Conservation (phyloP, 1,284 basidiomycete genomes). For the Trichosporon sp. region DNA sequence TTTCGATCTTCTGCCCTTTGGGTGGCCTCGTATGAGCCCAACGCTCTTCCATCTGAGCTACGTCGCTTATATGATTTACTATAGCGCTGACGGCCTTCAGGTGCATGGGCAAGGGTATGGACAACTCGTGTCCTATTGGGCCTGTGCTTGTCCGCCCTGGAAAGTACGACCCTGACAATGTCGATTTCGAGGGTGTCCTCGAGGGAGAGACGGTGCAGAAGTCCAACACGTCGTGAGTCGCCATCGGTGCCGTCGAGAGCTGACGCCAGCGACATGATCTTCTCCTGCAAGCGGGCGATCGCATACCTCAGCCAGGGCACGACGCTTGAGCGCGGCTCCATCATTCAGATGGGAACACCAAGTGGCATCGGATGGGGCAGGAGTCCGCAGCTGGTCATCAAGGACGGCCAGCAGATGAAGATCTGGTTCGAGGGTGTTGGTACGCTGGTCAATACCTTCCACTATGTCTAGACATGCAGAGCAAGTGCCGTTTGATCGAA, state of each 20-base stretch:
- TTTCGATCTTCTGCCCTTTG: no score
- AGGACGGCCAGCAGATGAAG: slow-evolving; percentile 46
- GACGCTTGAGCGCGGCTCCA: slow-evolving; percentile 70
- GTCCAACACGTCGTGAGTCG: slow-evolving; percentile 18
- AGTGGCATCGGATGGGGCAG: slow-evolving; percentile 45
- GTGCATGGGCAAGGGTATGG: slow-evolving; percentile 45
- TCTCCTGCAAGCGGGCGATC: slow-evolving; percentile 47
- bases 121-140: slow-evolving; percentile 48
- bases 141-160: slow-evolving; percentile 36
- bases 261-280: slow-evolving; percentile 45
- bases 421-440: slow-evolving; percentile 48
- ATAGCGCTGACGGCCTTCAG: no score
- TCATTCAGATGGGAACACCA: slow-evolving; percentile 62
- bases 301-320: slow-evolving; percentile 77
- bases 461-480: slow-evolving; percentile 1
- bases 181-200: slow-evolving; percentile 19
- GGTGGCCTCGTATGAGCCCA: no score
- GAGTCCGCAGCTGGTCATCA: slow-evolving; percentile 34
- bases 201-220: slow-evolving; percentile 20
- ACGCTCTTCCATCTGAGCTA: background rate
- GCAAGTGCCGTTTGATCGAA: no score
- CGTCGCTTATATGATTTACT: no score
- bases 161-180: slow-evolving; percentile 17
- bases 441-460: slow-evolving; percentile 44
- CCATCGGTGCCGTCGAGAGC: background rate